Percentiles rank a stretch among this genome's conserved stretches.
These are phyloP conservation scores for Pseudopyricularia cyperi DNA, from an alignment of 2,329 filamentous ascomycete genomes.

Conservation along the genomic window DNA sequence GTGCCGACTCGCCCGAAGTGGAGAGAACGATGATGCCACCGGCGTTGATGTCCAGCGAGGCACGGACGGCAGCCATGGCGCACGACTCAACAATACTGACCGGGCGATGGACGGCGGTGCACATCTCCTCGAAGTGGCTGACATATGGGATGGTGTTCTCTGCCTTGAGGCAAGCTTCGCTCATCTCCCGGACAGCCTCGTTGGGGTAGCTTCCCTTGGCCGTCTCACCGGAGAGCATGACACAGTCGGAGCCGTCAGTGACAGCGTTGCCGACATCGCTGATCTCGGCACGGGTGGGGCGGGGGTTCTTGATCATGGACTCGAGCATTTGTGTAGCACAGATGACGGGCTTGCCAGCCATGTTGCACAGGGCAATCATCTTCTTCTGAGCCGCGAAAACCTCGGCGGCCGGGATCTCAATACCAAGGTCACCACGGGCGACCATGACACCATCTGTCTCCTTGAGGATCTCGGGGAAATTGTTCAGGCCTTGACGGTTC, in stretches of 20 bases:
- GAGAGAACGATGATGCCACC: slow-evolving; percentile 93
- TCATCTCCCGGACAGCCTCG: slow-evolving; percentile 94
- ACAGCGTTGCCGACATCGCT: slow-evolving; percentile 97
- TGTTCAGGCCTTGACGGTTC: slow-evolving; percentile 99
- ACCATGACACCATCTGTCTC: slow-evolving; percentile 99
- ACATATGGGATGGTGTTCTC: slow-evolving; percentile 97
- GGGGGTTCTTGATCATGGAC: slow-evolving; percentile 99
- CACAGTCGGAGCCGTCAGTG: slow-evolving; percentile 94
- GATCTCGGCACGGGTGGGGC: slow-evolving; percentile 94
- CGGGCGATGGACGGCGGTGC: slow-evolving; percentile 68
- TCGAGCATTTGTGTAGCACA: slow-evolving; percentile 99
- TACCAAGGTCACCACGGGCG: slow-evolving; percentile 93
- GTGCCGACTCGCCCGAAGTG: slow-evolving; percentile 88
- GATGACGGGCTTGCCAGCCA: slow-evolving; percentile 96
- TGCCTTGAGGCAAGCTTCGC: slow-evolving; percentile 90
- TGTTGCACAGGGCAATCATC: slow-evolving; percentile 99
- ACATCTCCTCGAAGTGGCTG: slow-evolving; percentile 91
- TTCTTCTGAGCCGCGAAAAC: slow-evolving; percentile 99
- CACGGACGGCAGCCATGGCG: slow-evolving; percentile 92
- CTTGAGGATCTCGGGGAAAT: slow-evolving; percentile 92
- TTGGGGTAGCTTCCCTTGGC: slow-evolving; percentile 93
- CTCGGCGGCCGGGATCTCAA: slow-evolving; percentile 96
- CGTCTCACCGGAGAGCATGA: slow-evolving; percentile 98
- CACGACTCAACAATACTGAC: slow-evolving; percentile 85
- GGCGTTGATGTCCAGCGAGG: slow-evolving; percentile 90